Percentiles rank a stretch among this genome's conserved stretches.
Evolutionary conservation across 352 stramenopile species (phyloP).

Genomic region (Phytophthora europaea): DNA sequence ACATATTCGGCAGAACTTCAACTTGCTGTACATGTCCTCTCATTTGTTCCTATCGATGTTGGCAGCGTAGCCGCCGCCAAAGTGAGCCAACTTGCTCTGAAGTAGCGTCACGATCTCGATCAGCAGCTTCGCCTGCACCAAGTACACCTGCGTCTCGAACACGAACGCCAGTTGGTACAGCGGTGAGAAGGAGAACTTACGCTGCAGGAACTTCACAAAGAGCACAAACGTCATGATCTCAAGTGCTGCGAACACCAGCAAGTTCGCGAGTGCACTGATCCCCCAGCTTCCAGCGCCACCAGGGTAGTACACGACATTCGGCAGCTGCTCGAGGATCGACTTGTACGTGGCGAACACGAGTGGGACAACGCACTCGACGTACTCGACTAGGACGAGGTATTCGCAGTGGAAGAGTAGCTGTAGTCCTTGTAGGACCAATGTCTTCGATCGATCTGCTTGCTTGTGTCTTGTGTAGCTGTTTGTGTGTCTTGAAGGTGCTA

Average conservation of each 20-base stretch:
- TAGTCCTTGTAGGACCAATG: constrained; percentile 25
- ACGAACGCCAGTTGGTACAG: constrained; percentile 18
- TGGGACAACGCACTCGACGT: constrained; percentile 55
- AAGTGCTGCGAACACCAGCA: constrained; percentile 38
- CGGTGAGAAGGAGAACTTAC: constrained; percentile 10
- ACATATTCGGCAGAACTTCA: not conserved
- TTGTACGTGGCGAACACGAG: constrained; percentile 46
- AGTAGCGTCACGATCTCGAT: constrained; percentile 8
- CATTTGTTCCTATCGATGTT: not conserved
- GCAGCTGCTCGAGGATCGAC: constrained; percentile 39
- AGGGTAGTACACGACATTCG: constrained; percentile 48
- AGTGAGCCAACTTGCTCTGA: constrained; percentile 1
- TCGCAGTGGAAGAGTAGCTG: constrained; percentile 51
- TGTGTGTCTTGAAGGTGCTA: not conserved
- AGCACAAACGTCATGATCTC: constrained; percentile 43
- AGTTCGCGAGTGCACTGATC: not conserved
- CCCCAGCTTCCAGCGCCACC: constrained; percentile 14
- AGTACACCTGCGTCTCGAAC: constrained; percentile 1
- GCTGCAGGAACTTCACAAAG: constrained; percentile 32
- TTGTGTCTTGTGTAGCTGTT: not conserved
- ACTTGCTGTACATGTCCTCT: not conserved
- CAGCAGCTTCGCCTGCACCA: constrained; percentile 5
- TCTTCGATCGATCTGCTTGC: not conserved
- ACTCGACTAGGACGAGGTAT: constrained; percentile 46
- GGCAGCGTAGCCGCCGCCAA: constrained; percentile 1